Base-by-base conservation (phyloP, 257 asterid genomes). In the Schizonepeta tenuifolia region DNA sequence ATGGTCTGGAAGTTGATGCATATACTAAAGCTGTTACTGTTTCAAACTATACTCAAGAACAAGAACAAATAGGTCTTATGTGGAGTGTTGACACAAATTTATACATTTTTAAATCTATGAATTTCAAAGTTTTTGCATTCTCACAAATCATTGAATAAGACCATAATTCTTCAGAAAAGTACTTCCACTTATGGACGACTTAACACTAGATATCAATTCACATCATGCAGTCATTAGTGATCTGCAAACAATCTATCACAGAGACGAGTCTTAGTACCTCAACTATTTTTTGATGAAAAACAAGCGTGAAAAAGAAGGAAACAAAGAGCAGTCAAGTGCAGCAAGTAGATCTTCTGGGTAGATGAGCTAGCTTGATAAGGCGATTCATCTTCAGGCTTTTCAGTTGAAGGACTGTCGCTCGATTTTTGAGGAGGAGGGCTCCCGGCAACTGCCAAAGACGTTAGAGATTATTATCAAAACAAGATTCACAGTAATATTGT, bases 351-450 rank as follows among this genome's bases (percentile, higher is more conserved):
- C 17, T 18, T 55, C 33, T 20, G 11, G 59, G 22, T 24, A 9
- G 84, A 53, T 31, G 41, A 50, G 46, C 67, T 44, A 69, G 75
- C 81, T 51, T 44, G 65, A 50, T 74, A 31, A 38, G 83, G 81
- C 6, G 33, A 64, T 18, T 36, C 72, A 15, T 68, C 65, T 44
- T 58, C 70, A 43, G 80, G 65, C 73, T 75, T 77, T 67, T 71
- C 63, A 57, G 64, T 31, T 51, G 77, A 31, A 69, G 83, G 49
- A 66, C 69, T 26, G 38, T 11, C 22, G 28, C 46, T 58, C n/a
- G 78, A 59, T 53, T 50, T 83, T 47, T 81, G 76, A 55, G 73
- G 83, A 18, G 87, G 82, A 43, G 81, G 83, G 74, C 74, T 72
- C 55, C 50, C 54, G 55, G 73, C 75, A 70, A 75, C 91, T 85